Base-by-base conservation (phyloP, 352 stramenopile genomes). In the Globisporangium lucens region DNA sequence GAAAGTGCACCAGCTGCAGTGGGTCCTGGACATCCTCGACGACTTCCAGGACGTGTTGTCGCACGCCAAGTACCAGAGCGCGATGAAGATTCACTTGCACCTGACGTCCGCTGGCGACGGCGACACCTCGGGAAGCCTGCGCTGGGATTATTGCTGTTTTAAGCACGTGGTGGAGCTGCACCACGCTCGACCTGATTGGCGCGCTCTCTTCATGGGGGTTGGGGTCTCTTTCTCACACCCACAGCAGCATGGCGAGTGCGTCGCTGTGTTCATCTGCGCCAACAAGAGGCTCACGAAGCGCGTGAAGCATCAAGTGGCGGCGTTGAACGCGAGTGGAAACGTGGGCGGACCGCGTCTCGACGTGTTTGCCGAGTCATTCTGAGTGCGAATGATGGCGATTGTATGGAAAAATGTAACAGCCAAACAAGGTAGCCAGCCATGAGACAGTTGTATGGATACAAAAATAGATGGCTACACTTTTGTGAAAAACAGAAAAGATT, bases 291-390 rank as follows among this genome's bases (percentile, higher is more conserved):
- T 75, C n/a, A 67, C 75, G 12, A 68, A 57, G 41, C 51, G 35
- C n/a, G 58, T 82, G 59, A 82, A 82, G 63, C 17, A 57, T 55
- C 63, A 61, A 0, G 64, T 70, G n/a, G 67, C 70, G 3, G 41
- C n/a, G 4, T 51, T 53, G 9, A 57, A 52, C 51, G 63, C 63
- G 30, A 17, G 10, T 2, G 3, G 17, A 56, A 41, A 22, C 7
- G 10, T n/a, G 17, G 36, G 22, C 36, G 3, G 0, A 2, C 13
- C 29, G 4, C 30, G 47, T 35, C 56, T 82, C 27, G 65, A 80
- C 56, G 72, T 68, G 30, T 80, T 72, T 57, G 64, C 75, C 2
- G 75, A 80, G 56, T 30, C 49, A 12, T 75, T 82, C 36, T 80
- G 69, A 74, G 29, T n/a, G 6, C 5, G 29, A 46, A 43, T 9